Percentiles rank a stretch among this genome's conserved stretches.
Evolutionary conservation across 768 basidiomycete genomes (phyloP).

Genomic region (Neoboletus magnificus): DNA sequence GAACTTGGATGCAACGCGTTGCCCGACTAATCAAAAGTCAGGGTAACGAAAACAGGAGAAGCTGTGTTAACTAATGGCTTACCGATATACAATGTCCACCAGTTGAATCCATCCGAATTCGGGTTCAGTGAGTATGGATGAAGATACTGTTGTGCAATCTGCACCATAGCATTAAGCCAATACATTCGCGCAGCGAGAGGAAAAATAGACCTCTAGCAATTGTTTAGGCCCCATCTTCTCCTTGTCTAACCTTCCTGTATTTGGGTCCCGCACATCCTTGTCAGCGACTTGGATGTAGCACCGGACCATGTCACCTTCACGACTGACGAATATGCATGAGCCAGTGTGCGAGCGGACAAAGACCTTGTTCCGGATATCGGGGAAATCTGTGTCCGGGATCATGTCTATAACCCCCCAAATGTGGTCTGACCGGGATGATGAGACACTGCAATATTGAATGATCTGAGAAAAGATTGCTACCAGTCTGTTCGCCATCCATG

Average conservation of each 20-base stretch:
- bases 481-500: conserved; percentile 75
- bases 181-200: neutral
- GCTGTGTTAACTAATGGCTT: conserved; percentile 2
- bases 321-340: conserved; percentile 51
- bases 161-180: neutral
- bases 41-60: neutral
- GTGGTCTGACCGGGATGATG: conserved; percentile 27
- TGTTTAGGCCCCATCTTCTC: conserved; percentile 35
- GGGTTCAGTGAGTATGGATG: conserved; percentile 37
- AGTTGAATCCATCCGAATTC: conserved; percentile 33
- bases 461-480: conserved; percentile 15
- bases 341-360: conserved; percentile 50
- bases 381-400: conserved; percentile 49
- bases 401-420: conserved; percentile 48
- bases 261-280: conserved; percentile 33
- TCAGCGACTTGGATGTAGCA: conserved; percentile 52
- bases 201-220: conserved; percentile 34
- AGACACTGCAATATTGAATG: neutral
- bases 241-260: conserved; percentile 42
- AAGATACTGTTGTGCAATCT: conserved; percentile 41
- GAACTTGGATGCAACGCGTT: conserved; percentile 52
- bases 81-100: conserved; percentile 55
- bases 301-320: conserved; percentile 45
- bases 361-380: conserved; percentile 47
- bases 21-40: conserved; percentile 40